Base-by-base conservation (phyloP, 2,329 filamentous ascomycete genomes). In the Pyricularia sp. region DNA sequence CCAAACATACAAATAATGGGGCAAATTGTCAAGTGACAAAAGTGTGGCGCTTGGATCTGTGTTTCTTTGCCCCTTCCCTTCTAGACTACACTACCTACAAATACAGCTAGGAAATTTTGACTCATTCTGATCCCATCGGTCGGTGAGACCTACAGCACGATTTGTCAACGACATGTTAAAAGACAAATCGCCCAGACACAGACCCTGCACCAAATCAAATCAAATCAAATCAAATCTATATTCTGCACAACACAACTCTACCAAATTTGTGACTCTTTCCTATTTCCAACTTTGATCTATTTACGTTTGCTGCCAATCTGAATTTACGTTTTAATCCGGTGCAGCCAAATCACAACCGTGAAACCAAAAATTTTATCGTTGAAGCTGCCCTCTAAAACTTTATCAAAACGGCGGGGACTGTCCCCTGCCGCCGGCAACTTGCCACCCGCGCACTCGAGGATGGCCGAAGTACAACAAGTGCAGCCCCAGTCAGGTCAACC, bases 71-170 rank as follows among this genome's bases (percentile, higher is more conserved):
- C 64, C 33, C 64, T 23, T 33, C 14, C 64, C 61, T 55, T n/a
- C n/a, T 55, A 4, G 42, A 64, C 25, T 42, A 42, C 33, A 42
- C 28, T 30, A 30, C 28, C 28, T 30, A 30, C 28, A 30, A 30
- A 30, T n/a, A 55, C 7, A 55, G 5, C 20, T 67, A 9, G 23
- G 36, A 58, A 58, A 67, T 20, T 58, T 68, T 68, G 66, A 68
- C 66, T 68, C 66, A 68, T 68, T 58, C 66, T 68, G 66, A 68
- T 67, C 26, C 11, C 42, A 58, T 30, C 42, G 26, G 14, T 67
- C 65, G 55, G 23, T 33, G 30, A 30, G 26, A 20, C 42, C 55
- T 59, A 26, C 28, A 59, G 42, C 33, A 30, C 17, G 7, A 50
- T 67, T 20, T 67, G 42, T 14, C 65, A 55, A 66, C 33, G 20